A percentile compares a stretch with the other conserved stretches of the same genome.
Evolutionary conservation across 164 flowering plant genomes (phyloP).

Genomic region (Chloranthus sessilifolius): DNA sequence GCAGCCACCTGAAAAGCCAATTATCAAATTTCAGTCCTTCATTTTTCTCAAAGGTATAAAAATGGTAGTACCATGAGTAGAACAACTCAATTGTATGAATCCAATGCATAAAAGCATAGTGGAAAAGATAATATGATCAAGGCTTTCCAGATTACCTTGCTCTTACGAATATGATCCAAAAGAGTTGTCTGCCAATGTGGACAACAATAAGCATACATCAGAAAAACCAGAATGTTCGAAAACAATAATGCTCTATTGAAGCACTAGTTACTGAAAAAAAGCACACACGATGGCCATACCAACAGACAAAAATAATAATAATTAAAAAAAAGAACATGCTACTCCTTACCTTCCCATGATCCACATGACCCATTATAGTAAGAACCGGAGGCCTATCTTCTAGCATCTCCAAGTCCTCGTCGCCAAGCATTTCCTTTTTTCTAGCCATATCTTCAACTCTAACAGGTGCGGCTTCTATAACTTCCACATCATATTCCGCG

Average conservation of each 20-base stretch:
- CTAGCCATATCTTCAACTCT: slow-evolving; percentile 79
- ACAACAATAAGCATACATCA: slow-evolving; percentile 21
- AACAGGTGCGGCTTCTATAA: slow-evolving; percentile 62
- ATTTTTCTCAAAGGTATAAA: not conserved
- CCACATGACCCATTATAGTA: slow-evolving; percentile 98
- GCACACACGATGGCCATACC: no score
- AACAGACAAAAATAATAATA: no score
- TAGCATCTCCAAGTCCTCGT: slow-evolving; percentile 81
- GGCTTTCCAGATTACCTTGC: slow-evolving; percentile 54
- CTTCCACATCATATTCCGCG: slow-evolving; percentile 76
- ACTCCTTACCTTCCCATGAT: slow-evolving; percentile 82
- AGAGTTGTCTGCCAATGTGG: slow-evolving; percentile 76
- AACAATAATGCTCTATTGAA: not conserved
- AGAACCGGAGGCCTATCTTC: slow-evolving; percentile 86
- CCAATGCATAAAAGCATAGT: not conserved
- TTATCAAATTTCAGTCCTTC: slow-evolving; percentile 9
- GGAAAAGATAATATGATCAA: slow-evolving; percentile 5
- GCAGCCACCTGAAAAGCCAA: slow-evolving; percentile 67
- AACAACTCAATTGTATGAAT: not conserved
- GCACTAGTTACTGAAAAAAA: not conserved
- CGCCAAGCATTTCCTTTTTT: slow-evolving; percentile 79
- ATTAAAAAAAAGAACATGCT: not conserved
- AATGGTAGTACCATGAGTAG: not conserved
- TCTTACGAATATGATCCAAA: slow-evolving; percentile 83
- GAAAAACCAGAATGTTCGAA: slow-evolving; percentile 11